Percentiles rank a stretch among this genome's conserved stretches.
Conservation (phyloP, 225 moss, liverwort and hornwort species). For the Pseudisothecium myosuroides region DNA sequence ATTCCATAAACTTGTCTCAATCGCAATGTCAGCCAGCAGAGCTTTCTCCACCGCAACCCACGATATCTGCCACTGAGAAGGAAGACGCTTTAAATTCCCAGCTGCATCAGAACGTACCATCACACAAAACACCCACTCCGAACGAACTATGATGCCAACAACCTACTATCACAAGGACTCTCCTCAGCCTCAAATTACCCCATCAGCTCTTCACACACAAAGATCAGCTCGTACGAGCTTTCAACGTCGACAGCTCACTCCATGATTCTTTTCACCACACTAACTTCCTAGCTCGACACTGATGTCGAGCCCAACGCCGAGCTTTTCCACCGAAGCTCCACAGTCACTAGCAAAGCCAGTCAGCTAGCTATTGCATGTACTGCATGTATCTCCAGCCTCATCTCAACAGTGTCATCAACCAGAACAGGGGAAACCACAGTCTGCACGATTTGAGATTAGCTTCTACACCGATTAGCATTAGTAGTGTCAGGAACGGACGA, state of each 20-base stretch:
- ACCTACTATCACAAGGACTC: neutral
- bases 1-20: neutral
- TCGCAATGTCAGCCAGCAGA: neutral
- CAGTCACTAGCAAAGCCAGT: neutral
- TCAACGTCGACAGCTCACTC: neutral
- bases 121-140: neutral
- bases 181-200: neutral
- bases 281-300: neutral
- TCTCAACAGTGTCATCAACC: neutral
- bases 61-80: neutral
- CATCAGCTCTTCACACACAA: neutral
- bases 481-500: neutral
- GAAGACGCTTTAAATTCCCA: neutral
- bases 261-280: neutral
- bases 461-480: neutral
- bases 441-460: neutral
- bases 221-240: neutral
- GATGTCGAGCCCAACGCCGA: neutral
- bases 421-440: neutral
- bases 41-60: neutral
- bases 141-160: neutral
- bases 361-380: neutral
- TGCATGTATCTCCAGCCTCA: neutral
- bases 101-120: neutral
- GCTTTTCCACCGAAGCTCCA: neutral